Conservation (phyloP, 2,329 filamentous ascomycete genomes). For the Amphichorda felina region DNA sequence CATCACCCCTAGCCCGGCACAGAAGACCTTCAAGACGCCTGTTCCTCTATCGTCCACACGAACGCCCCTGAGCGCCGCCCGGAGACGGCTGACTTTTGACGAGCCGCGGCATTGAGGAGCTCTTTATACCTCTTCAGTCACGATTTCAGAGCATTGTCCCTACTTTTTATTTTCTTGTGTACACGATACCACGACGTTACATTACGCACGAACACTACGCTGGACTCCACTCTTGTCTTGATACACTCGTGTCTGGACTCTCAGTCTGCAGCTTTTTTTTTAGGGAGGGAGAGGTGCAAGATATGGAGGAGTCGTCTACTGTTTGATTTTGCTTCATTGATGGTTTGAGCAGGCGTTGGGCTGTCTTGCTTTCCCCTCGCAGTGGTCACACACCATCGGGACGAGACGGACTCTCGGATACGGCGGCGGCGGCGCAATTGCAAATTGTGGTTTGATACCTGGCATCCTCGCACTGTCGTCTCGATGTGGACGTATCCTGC, state of each 20-base stretch:
- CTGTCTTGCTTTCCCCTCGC: too few relatives aligned
- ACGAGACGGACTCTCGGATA: too few relatives aligned
- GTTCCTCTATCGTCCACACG: constrained; percentile 36
- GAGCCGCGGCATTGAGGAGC: constrained; percentile 43
- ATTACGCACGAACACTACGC: background rate
- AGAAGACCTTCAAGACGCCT: constrained; percentile 80
- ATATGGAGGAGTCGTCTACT: too few relatives aligned
- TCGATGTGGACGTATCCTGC: background rate
- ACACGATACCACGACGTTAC: constrained; percentile 6
- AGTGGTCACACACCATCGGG: too few relatives aligned
- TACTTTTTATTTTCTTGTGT: constrained; percentile 5
- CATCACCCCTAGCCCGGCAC: constrained; percentile 89
- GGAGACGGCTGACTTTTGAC: constrained; percentile 74
- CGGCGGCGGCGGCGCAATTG: too few relatives aligned
- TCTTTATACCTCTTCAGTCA: background rate
- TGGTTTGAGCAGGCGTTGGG: background rate
- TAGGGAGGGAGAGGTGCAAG: too few relatives aligned
- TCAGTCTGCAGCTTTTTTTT: too few relatives aligned
- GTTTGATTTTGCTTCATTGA: background rate
- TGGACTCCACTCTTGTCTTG: too few relatives aligned
- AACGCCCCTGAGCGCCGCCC: constrained; percentile 54
- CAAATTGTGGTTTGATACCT: too few relatives aligned
- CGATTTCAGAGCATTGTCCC: background rate
- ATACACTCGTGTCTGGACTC: too few relatives aligned
- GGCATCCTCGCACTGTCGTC: too few relatives aligned